Percentiles rank a stretch among this genome's conserved stretches.
phyloP scores from a whole-genome alignment of 306 rosid species.

The Cyamopsis tetragonoloba region DNA sequence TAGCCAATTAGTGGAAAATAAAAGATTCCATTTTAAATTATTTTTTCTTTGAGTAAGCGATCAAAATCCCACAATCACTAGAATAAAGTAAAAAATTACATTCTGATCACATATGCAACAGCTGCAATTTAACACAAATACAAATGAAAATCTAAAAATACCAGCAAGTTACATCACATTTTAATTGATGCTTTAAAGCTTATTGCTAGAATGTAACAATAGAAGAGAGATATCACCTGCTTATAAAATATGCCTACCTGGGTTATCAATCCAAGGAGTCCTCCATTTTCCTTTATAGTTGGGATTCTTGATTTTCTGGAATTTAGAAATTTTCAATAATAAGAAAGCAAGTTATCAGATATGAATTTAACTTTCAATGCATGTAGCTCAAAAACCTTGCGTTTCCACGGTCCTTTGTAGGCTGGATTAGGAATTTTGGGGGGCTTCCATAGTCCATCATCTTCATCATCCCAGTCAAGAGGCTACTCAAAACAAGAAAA shows the following conservation, averaged over 20 bases:
- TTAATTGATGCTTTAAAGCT: conserved; percentile 12
- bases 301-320: conserved; percentile 93
- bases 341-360: conserved; percentile 4
- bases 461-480: conserved; percentile 86
- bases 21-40: background rate
- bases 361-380: conserved; percentile 9
- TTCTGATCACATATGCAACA: background rate
- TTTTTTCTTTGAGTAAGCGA: background rate
- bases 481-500: conserved; percentile 51
- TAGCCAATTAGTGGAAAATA: background rate
- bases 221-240: conserved; percentile 7
- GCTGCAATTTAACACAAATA: background rate
- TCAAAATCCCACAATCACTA: background rate
- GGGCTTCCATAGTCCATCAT: conserved; percentile 81
- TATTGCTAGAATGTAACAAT: background rate
- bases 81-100: background rate
- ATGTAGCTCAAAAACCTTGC: conserved; percentile 55
- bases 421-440: conserved; percentile 91
- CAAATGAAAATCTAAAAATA: background rate
- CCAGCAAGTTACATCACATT: background rate
- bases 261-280: conserved; percentile 89
- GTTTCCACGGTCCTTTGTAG: conserved; percentile 94
- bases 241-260: conserved; percentile 49
- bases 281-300: conserved; percentile 96
- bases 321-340: conserved; percentile 23